Percentiles rank a stretch among this genome's conserved stretches.
These are phyloP conservation scores for Lachnellula arida DNA, from an alignment of 2,329 filamentous ascomycete species.

Conservation along the genomic window DNA sequence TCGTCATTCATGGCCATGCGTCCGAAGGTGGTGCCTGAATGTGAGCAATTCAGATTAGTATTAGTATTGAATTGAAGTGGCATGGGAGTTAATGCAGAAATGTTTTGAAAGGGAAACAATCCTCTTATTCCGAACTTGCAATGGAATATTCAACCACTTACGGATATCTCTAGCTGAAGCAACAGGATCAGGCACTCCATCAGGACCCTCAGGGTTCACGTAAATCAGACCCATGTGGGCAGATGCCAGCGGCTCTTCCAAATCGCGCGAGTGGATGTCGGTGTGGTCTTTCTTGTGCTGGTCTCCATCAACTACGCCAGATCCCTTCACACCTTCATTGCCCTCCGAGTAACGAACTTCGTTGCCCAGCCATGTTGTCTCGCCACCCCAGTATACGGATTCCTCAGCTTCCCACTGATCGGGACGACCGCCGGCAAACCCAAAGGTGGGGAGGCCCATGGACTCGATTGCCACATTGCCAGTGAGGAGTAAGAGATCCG, in stretches of 20 bases:
- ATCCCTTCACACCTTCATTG: background rate
- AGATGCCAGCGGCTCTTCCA: constrained; percentile 47
- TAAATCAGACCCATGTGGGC: constrained; percentile 60
- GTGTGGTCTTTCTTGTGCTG: constrained; percentile 34
- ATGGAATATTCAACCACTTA: background rate
- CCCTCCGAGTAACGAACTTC: constrained; percentile 46
- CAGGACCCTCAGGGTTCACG: constrained; percentile 57
- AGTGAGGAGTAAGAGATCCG: constrained; percentile 52
- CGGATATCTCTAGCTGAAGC: constrained; percentile 54
- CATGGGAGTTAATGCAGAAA: too few relatives aligned
- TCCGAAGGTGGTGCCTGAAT: constrained; percentile 43
- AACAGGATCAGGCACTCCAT: constrained; percentile 51
- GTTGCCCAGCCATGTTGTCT: constrained; percentile 34
- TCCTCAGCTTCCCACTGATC: constrained; percentile 57
- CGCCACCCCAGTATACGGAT: constrained; percentile 57
- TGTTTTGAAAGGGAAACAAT: background rate
- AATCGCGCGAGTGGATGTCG: constrained; percentile 25
- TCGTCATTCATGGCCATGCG: constrained; percentile 61
- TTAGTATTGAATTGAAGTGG: background rate
- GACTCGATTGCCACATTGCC: constrained; percentile 57
- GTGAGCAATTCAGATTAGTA: background rate
- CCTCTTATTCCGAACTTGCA: background rate
- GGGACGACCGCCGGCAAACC: constrained; percentile 53
- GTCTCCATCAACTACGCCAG: background rate
- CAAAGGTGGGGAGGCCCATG: constrained; percentile 53